Conservation (phyloP, 2,329 filamentous ascomycete genomes). For the Curvularia verruculosa region DNA sequence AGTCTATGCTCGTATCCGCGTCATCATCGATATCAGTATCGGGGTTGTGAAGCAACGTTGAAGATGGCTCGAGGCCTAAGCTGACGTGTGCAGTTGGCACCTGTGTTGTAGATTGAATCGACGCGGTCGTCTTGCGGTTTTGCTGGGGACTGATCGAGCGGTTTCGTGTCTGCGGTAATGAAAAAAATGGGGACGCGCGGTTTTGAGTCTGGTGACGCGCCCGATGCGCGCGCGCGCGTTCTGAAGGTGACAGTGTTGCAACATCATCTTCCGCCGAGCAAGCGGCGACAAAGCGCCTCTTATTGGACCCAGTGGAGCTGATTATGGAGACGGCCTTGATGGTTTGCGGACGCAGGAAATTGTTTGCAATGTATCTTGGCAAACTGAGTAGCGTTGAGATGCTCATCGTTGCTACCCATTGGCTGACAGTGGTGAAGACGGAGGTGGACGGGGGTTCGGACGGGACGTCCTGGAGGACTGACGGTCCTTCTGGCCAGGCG, state of each 20-base stretch:
- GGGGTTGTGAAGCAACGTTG: neutral
- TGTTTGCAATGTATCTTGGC: conserved; percentile 18
- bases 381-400: conserved; percentile 19
- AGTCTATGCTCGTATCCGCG: conserved; percentile 20
- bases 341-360: conserved; percentile 23
- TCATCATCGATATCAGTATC: conserved; percentile 2
- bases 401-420: conserved; percentile 20
- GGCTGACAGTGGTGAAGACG: conserved; percentile 24
- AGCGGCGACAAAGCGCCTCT: conserved; percentile 40
- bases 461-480: conserved; percentile 2
- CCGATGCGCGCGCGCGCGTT: conserved; percentile 13
- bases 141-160: neutral
- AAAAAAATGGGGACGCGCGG: neutral
- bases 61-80: neutral
- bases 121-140: neutral
- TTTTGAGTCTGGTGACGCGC: conserved; percentile 13
- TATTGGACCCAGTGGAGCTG: conserved; percentile 31
- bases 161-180: neutral
- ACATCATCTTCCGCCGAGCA: conserved; percentile 24
- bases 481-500: conserved; percentile 21
- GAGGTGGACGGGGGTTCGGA: conserved; percentile 6
- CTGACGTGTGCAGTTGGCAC: neutral
- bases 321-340: conserved; percentile 30
- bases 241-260: conserved; percentile 19
- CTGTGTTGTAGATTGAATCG: conserved; percentile 1